Conservation (phyloP, 2,329 filamentous ascomycete species). For the Aspergillus transmontanensis region DNA sequence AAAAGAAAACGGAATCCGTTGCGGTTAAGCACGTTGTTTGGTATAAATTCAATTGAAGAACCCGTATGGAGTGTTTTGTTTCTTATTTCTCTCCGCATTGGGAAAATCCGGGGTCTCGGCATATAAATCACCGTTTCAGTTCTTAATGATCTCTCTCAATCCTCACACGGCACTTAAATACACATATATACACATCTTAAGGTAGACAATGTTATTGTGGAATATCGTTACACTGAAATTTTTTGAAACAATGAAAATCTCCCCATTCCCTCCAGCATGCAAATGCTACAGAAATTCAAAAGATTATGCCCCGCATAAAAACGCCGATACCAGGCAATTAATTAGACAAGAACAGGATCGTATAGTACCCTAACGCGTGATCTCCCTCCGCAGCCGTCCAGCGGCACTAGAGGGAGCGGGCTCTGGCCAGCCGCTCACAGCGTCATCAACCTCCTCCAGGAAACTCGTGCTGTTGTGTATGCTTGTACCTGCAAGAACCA, state of each 20-base stretch:
- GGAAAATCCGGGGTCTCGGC: conserved; percentile 20
- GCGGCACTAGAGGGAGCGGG: conserved; percentile 61
- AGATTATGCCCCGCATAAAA: background rate
- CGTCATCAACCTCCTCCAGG: conserved; percentile 87
- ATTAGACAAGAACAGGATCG: background rate
- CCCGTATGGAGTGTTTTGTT: background rate
- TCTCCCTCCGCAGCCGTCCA: conserved; percentile 63
- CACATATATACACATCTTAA: background rate
- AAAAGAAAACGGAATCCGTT: conserved; percentile 1
- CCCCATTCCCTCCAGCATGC: background rate
- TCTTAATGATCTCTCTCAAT: too few relatives aligned
- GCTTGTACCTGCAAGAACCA: conserved; percentile 85
- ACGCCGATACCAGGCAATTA: conserved; percentile 10
- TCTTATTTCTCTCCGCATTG: conserved; percentile 27
- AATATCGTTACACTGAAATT: background rate
- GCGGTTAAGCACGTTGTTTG: background rate
- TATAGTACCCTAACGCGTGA: conserved; percentile 50
- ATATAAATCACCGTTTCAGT: background rate
- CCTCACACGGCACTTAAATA: background rate
- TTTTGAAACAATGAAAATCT: background rate
- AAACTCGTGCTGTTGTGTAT: conserved; percentile 89
- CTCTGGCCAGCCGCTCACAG: conserved; percentile 84
- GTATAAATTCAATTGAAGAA: background rate
- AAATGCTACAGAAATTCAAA: background rate
- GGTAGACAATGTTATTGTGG: background rate